A percentile compares a stretch with the other conserved stretches of the same genome.
These are phyloP conservation scores for Platanus orientalis DNA, from an alignment of 164 flowering plant species.

Conservation along the genomic window DNA sequence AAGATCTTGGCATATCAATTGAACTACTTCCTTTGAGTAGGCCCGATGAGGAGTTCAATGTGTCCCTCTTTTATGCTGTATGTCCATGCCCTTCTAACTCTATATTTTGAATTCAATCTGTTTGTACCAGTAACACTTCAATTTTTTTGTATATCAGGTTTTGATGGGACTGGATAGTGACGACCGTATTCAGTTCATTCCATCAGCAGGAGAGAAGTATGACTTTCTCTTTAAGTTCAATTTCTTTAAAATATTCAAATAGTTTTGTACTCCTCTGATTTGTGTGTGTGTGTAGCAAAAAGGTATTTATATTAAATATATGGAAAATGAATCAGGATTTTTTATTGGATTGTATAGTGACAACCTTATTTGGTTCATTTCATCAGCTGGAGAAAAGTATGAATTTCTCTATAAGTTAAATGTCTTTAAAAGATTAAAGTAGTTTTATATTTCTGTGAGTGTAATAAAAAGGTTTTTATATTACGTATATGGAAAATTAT, in stretches of 20 bases:
- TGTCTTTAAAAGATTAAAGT: not conserved
- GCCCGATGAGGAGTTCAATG: constrained; percentile 59
- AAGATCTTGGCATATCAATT: constrained; percentile 87
- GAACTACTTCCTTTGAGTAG: constrained; percentile 80
- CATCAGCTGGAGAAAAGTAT: constrained; percentile 64
- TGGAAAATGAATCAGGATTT: too few relatives aligned
- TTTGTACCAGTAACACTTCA: not conserved
- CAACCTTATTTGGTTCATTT: constrained; percentile 50
- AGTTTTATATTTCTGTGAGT: not conserved
- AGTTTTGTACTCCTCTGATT: not conserved
- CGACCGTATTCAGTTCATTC: constrained; percentile 51
- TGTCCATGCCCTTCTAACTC: constrained; percentile 16
- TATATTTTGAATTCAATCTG: not conserved
- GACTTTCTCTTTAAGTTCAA: constrained; percentile 6
- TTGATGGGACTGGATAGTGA: constrained; percentile 69
- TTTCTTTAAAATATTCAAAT: not conserved
- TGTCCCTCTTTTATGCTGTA: constrained; percentile 74
- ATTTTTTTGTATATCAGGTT: constrained; percentile 45
- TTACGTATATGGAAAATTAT: too few relatives aligned
- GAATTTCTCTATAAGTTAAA: constrained; percentile 7
- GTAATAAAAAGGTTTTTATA: too few relatives aligned
- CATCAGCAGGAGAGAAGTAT: constrained; percentile 64
- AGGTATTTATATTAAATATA: too few relatives aligned
- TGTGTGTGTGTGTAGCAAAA: too few relatives aligned
- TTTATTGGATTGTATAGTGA: constrained; percentile 69